phyloP scores from a whole-genome alignment of 2,329 filamentous ascomycete species.

The Aspergillus flavus region DNA sequence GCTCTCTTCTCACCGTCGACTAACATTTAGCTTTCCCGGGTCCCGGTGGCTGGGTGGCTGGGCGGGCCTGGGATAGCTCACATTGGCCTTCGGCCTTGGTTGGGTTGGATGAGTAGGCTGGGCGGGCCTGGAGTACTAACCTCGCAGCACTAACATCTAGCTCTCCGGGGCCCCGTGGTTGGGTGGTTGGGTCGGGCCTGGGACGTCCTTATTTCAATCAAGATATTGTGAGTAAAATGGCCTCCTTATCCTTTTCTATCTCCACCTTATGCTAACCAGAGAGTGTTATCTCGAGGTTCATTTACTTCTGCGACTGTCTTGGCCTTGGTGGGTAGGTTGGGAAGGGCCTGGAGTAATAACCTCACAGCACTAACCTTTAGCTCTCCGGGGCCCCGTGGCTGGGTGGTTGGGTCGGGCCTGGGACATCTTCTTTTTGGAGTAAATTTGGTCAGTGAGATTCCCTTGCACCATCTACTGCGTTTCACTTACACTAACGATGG shows the following conservation, averaged over 20 bases:
- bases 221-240: too few species aligned
- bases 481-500: neutral
- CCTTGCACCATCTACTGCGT: neutral
- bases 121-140: conserved; percentile 1
- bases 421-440: conserved; percentile 2
- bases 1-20: neutral
- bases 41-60: conserved; percentile 8
- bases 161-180: neutral
- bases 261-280: too few species aligned
- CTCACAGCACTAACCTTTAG: neutral
- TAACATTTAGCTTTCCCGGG: neutral
- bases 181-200: conserved; percentile 15
- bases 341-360: neutral
- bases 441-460: neutral
- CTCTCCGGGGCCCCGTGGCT: neutral
- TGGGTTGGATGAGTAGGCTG: neutral
- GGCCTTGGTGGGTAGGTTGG: too few species aligned
- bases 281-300: too few species aligned
- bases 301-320: too few species aligned
- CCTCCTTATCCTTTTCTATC: too few species aligned
- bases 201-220: too few species aligned
- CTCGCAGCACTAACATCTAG: neutral
- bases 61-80: conserved; percentile 2
- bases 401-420: conserved; percentile 17
- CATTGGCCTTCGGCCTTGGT: neutral